Conservation (phyloP, 2,329 filamentous ascomycete genomes). For the Exophiala viscosa region DNA sequence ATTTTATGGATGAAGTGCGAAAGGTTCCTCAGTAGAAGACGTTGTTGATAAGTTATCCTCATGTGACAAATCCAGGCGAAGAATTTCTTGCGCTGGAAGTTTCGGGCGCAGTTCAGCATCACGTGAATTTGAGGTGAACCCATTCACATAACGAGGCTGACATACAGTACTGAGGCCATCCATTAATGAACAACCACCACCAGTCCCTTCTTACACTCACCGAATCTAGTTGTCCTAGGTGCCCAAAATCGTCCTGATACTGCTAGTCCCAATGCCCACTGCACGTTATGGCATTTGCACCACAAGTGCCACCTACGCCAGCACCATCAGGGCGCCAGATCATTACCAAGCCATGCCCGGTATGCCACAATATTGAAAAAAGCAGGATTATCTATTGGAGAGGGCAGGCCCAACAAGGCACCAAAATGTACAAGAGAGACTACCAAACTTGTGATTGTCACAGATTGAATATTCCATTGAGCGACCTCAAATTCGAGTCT, state of each 20-base stretch:
- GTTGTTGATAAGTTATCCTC: neutral
- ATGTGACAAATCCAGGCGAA: neutral
- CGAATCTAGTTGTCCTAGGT: too few relatives aligned
- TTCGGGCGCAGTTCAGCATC: neutral
- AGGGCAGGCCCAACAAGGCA: conserved; percentile 11
- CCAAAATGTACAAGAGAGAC: conserved; percentile 9
- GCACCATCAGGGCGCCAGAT: neutral
- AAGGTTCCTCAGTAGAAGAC: neutral
- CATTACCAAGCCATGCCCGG: neutral
- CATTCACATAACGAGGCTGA: neutral
- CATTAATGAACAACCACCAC: neutral
- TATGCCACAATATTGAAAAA: conserved; percentile 13
- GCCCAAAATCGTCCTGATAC: too few relatives aligned
- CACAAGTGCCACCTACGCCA: neutral
- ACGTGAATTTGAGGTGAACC: too few relatives aligned
- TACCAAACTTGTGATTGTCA: conserved; percentile 9
- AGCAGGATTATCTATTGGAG: conserved; percentile 15
- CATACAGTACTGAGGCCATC: neutral
- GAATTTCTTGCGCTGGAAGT: conserved; percentile 1
- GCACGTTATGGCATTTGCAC: neutral
- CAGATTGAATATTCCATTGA: conserved; percentile 3
- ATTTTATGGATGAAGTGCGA: neutral
- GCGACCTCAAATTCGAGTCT: conserved; percentile 9
- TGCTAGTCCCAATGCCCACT: too few relatives aligned
- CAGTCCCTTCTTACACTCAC: neutral